Evolutionary conservation across 371 early-diverging fungal genomes (phyloP).

Genomic region (Nematocida parisii): DNA sequence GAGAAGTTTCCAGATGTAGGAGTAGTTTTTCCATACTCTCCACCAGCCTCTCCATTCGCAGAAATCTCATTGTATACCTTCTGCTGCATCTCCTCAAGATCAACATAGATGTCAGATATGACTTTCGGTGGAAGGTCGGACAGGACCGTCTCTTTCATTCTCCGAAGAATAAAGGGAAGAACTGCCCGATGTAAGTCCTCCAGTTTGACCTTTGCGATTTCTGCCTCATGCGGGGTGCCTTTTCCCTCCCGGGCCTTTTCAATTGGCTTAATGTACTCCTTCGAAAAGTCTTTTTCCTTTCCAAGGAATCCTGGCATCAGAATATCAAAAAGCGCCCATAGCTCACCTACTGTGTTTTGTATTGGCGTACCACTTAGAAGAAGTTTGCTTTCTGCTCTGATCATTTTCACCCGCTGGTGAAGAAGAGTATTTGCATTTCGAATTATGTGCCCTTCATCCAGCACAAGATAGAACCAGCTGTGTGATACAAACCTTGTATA

Average conservation of each 20-base stretch:
- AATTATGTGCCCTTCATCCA: constrained; percentile 99
- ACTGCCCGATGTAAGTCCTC: constrained; percentile 89
- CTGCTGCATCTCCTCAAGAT: constrained; percentile 77
- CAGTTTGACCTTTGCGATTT: constrained; percentile 71
- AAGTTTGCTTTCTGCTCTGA: constrained; percentile 77
- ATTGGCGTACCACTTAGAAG: constrained; percentile 96
- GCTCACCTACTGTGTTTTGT: constrained; percentile 78
- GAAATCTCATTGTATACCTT: constrained; percentile 83
- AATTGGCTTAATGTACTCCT: constrained; percentile 72
- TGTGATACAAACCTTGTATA: constrained; percentile 75
- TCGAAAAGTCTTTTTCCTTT: constrained; percentile 66
- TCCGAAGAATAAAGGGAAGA: constrained; percentile 86
- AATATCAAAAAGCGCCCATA: constrained; percentile 76
- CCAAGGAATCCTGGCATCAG: constrained; percentile 82
- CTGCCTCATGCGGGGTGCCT: constrained; percentile 44
- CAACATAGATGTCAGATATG: constrained; percentile 91
- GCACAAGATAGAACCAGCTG: constrained; percentile 86
- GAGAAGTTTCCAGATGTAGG: constrained; percentile 39
- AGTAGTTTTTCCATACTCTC: constrained; percentile 48
- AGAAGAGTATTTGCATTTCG: constrained; percentile 88
- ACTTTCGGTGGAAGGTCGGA: constrained; percentile 97
- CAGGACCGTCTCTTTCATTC: constrained; percentile 95
- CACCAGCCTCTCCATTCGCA: background rate
- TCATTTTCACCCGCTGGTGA: constrained; percentile 79
- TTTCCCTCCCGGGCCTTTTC: constrained; percentile 64